Percentiles rank a stretch among this genome's conserved stretches.
phyloP scores from a whole-genome alignment of 2,329 filamentous ascomycete genomes.

The Nemania bipapillata region DNA sequence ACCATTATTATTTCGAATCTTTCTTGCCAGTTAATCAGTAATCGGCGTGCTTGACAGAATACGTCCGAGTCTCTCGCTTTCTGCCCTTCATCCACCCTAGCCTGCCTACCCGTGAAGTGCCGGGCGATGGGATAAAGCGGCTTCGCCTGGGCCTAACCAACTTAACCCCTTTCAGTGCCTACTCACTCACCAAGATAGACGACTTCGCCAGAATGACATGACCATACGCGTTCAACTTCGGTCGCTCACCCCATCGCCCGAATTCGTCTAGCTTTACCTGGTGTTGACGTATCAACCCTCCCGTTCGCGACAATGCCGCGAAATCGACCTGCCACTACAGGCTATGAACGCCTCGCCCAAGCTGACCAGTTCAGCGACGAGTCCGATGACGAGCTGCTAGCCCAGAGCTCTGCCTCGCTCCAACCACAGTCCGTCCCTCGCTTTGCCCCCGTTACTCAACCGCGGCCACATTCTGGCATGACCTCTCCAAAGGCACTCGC shows the following conservation, averaged over 20 bases:
- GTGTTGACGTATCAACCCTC: not conserved
- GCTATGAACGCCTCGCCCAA: slow-evolving; percentile 86
- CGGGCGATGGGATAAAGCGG: slow-evolving; percentile 27
- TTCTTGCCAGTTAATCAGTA: not conserved
- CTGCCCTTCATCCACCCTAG: slow-evolving; percentile 23
- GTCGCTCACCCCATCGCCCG: slow-evolving; percentile 8
- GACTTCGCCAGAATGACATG: slow-evolving; percentile 40
- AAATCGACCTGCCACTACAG: slow-evolving; percentile 76
- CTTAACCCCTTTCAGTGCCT: slow-evolving; percentile 26
- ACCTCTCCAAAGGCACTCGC: slow-evolving; percentile 62
- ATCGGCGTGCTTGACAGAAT: not conserved
- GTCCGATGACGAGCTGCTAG: slow-evolving; percentile 73
- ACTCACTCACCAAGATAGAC: not conserved
- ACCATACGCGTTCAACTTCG: slow-evolving; percentile 10
- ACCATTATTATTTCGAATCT: not conserved
- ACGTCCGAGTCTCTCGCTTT: slow-evolving; percentile 5
- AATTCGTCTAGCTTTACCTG: slow-evolving; percentile 9
- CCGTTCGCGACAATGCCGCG: slow-evolving; percentile 67
- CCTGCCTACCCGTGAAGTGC: slow-evolving; percentile 2
- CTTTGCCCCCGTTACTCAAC: slow-evolving; percentile 72
- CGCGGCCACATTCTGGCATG: slow-evolving; percentile 70
- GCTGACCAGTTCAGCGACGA: slow-evolving; percentile 80
- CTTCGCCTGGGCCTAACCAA: not conserved
- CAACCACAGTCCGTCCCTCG: slow-evolving; percentile 67
- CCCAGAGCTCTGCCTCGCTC: slow-evolving; percentile 63